These are phyloP conservation scores for Coemansia sp. DNA, from an alignment of 192 early-diverging fungal species.

Conservation along the genomic window DNA sequence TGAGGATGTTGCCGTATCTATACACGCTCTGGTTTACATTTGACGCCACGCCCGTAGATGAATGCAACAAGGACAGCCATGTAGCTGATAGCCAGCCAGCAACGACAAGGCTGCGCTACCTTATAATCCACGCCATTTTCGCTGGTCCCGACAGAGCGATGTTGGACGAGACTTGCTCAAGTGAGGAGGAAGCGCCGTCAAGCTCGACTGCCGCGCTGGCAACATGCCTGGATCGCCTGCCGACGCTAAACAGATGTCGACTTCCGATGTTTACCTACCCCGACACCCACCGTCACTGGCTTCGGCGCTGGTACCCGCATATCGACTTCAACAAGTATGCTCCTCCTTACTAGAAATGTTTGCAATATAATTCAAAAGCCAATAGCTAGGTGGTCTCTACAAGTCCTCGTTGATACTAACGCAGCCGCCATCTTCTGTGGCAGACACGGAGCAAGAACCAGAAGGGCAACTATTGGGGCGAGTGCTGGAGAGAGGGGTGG, in stretches of 20 bases:
- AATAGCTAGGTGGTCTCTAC: background rate
- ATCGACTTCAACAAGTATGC: slow-evolving; percentile 50
- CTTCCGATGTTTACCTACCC: slow-evolving; percentile 57
- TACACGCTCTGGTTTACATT: slow-evolving; percentile 51
- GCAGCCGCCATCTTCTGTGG: background rate
- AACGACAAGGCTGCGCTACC: slow-evolving; percentile 18
- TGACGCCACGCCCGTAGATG: background rate
- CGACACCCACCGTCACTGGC: slow-evolving; percentile 26
- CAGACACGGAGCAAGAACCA: background rate
- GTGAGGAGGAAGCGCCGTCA: background rate
- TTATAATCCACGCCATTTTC: slow-evolving; percentile 38
- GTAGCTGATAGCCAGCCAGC: background rate
- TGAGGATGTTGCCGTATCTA: slow-evolving; percentile 36
- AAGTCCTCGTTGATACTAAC: background rate
- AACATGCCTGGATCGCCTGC: slow-evolving; percentile 20
- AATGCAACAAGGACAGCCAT: background rate
- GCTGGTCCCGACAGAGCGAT: background rate
- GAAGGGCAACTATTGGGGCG: background rate
- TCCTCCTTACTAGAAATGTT: slow-evolving; percentile 32
- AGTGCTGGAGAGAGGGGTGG: background rate
- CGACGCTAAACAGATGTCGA: slow-evolving; percentile 34
- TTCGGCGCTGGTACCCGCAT: slow-evolving; percentile 18
- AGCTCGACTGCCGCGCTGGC: slow-evolving; percentile 12
- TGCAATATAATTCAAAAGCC: background rate
- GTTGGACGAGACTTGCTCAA: background rate